Evolutionary conservation across 75 land plant species (phyloP).

Genomic region (Isoetes taiwanensis): DNA sequence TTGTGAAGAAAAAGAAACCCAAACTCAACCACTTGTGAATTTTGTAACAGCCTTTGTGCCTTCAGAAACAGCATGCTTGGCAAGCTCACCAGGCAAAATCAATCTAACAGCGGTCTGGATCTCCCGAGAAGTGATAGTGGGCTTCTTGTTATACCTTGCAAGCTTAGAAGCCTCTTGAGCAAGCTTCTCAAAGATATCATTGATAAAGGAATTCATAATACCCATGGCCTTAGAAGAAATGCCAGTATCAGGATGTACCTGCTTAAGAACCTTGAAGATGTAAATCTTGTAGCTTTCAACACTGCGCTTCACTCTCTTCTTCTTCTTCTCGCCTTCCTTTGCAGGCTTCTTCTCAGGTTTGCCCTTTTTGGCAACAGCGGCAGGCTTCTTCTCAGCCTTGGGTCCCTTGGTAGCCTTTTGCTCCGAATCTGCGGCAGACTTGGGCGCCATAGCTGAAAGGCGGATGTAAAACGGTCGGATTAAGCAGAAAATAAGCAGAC

Average conservation of each 20-base stretch:
- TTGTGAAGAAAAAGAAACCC: too few relatives aligned
- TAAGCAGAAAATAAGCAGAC: too few relatives aligned
- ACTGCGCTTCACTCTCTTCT: not conserved
- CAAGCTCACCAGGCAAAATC: too few relatives aligned
- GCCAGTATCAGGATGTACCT: not conserved
- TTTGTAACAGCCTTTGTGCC: too few relatives aligned
- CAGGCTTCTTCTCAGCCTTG: not conserved
- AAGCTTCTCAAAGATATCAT: conserved; percentile 8
- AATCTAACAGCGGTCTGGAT: too few relatives aligned
- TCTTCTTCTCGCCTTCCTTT: not conserved
- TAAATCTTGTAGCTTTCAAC: not conserved
- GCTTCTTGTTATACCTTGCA: not conserved
- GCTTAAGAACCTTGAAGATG: not conserved
- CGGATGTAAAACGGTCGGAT: too few relatives aligned
- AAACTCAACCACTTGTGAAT: too few relatives aligned
- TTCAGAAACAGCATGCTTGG: too few relatives aligned
- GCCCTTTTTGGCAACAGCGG: not conserved
- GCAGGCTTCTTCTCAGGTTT: not conserved
- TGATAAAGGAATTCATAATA: conserved; percentile 1
- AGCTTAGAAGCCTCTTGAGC: not conserved
- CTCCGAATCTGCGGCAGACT: too few relatives aligned
- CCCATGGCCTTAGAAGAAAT: conserved; percentile 1
- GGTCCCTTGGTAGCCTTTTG: conserved; percentile 4
- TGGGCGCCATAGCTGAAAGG: too few relatives aligned
- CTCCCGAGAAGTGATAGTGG: not conserved